A percentile compares a stretch with the other conserved stretches of the same genome.
These are phyloP conservation scores for Cyberlindnera mycetangii DNA, from an alignment of 805 yeast genomes.

Conservation along the genomic window DNA sequence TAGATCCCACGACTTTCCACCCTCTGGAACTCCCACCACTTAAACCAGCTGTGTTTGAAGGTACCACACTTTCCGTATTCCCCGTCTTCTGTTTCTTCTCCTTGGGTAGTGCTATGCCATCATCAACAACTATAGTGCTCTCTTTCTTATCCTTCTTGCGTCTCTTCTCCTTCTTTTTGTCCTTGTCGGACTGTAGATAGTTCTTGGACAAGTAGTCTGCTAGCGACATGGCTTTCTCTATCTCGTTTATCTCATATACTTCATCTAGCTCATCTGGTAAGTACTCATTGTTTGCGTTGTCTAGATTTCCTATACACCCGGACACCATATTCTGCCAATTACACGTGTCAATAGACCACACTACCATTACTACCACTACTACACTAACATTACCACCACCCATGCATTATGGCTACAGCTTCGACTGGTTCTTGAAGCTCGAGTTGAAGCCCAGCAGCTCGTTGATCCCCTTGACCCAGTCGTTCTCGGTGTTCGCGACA, in stretches of 20 bases:
- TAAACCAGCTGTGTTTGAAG: neutral
- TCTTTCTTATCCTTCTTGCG: slow-evolving; percentile 8
- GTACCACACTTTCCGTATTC: neutral
- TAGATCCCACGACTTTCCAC: slow-evolving; percentile 26
- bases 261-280: no score
- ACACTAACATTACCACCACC: no score
- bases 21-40: slow-evolving; percentile 6
- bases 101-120: slow-evolving; percentile 12
- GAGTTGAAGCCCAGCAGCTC: slow-evolving; percentile 87
- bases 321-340: neutral
- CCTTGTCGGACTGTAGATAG: slow-evolving; percentile 34
- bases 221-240: slow-evolving; percentile 37
- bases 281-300: no score
- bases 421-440: slow-evolving; percentile 55
- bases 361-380: no score
- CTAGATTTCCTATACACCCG: no score
- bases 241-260: no score
- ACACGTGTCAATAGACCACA: no score
- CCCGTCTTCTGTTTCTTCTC: slow-evolving; percentile 12
- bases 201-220: slow-evolving; percentile 45
- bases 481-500: slow-evolving; percentile 76
- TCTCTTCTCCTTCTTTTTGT: slow-evolving; percentile 24
- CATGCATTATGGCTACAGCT: slow-evolving; percentile 8
- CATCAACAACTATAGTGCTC: slow-evolving; percentile 22
- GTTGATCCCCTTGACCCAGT: slow-evolving; percentile 90